These are phyloP conservation scores for Terfezia boudieri DNA, from an alignment of 495 filamentous ascomycete genomes.

Conservation along the genomic window DNA sequence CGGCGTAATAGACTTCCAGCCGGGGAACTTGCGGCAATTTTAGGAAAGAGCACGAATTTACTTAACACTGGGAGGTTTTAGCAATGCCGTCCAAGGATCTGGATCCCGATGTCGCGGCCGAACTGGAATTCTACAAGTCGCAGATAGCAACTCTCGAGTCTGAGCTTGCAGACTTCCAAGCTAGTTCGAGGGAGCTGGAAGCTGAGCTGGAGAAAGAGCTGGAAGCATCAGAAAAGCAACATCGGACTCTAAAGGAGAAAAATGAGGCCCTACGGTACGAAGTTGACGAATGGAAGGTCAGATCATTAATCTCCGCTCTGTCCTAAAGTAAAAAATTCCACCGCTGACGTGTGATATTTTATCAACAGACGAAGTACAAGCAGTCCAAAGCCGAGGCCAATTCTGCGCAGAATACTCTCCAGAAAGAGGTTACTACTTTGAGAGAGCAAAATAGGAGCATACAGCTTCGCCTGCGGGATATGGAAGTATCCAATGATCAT, in stretches of 20 bases:
- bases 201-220: constrained; percentile 90
- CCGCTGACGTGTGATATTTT: neutral
- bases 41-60: too few species aligned
- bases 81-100: constrained; percentile 2
- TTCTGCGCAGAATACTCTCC: constrained; percentile 56
- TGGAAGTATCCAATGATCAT: constrained; percentile 95
- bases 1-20: too few species aligned
- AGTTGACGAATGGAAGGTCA: constrained; percentile 95
- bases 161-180: constrained; percentile 84
- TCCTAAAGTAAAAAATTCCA: neutral
- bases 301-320: constrained; percentile 6
- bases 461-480: constrained; percentile 68
- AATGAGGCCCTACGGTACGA: constrained; percentile 65
- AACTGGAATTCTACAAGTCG: constrained; percentile 76
- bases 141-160: constrained; percentile 86
- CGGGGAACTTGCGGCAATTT: too few species aligned
- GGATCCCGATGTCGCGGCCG: constrained; percentile 25
- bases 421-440: constrained; percentile 86
- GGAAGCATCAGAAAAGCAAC: constrained; percentile 82
- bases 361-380: constrained; percentile 69
- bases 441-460: constrained; percentile 64
- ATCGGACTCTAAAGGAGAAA: constrained; percentile 65
- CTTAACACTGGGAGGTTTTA: neutral
- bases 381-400: constrained; percentile 76
- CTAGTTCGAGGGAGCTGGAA: constrained; percentile 81